phyloP scores from a whole-genome alignment of 208 protist species.

The Phytomonas sp. region DNA sequence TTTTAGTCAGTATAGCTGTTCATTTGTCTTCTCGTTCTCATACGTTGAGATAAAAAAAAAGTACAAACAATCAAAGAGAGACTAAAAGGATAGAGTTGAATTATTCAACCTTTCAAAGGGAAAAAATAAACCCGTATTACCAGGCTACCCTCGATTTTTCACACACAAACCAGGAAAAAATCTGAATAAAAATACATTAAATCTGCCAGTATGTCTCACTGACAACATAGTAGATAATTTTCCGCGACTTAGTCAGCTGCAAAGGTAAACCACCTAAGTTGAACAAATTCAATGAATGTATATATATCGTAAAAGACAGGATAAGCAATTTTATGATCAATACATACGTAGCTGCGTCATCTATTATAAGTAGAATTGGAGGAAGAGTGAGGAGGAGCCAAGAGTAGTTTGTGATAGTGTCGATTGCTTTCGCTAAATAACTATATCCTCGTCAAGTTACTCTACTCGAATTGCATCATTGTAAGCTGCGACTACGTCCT shows the following conservation, averaged over 20 bases:
- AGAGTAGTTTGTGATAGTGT: not conserved
- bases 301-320: not conserved
- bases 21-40: not conserved
- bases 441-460: not conserved
- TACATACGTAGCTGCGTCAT: not conserved
- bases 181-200: not conserved
- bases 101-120: not conserved
- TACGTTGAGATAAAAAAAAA: conserved; percentile 6
- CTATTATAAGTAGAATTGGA: not conserved
- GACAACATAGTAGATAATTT: not conserved
- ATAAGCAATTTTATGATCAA: not conserved
- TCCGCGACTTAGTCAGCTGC: not conserved
- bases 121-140: not conserved
- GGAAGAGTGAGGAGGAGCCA: not conserved
- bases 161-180: too few species aligned
- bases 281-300: not conserved
- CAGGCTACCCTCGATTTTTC: not conserved
- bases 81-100: conserved; percentile 6
- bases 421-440: not conserved
- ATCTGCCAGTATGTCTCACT: not conserved
- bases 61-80: conserved; percentile 11
- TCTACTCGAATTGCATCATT: not conserved
- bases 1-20: not conserved
- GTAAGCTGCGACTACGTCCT: conserved; percentile 21
- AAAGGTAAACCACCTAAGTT: not conserved